A percentile compares a stretch with the other conserved stretches of the same genome.
Evolutionary conservation across 2,329 filamentous ascomycete species (phyloP).

Genomic region (Gnomoniopsis sp.): DNA sequence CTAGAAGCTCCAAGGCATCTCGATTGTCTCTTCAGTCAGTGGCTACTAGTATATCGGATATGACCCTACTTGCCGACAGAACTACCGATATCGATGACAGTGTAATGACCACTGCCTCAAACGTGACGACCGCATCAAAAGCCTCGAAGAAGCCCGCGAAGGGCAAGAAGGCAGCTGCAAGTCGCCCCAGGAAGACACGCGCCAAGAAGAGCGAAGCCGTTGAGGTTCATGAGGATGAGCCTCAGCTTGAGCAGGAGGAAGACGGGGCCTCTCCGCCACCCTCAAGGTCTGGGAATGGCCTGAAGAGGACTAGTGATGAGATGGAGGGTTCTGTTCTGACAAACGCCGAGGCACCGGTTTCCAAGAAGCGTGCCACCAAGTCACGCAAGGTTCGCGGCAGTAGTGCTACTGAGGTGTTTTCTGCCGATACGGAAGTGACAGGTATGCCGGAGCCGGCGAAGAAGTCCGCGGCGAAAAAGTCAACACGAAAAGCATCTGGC

Average conservation of each 20-base stretch:
- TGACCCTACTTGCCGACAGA: constrained; percentile 44
- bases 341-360: constrained; percentile 44
- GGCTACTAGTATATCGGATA: constrained; percentile 47
- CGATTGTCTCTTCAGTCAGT: constrained; percentile 60
- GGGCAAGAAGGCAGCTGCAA: constrained; percentile 51
- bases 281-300: constrained; percentile 46
- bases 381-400: constrained; percentile 47
- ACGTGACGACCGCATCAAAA: constrained; percentile 42
- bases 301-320: constrained; percentile 62
- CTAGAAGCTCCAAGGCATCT: constrained; percentile 64
- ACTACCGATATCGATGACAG: constrained; percentile 55
- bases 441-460: constrained; percentile 32
- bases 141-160: constrained; percentile 48
- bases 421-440: constrained; percentile 37
- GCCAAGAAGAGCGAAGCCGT: constrained; percentile 52
- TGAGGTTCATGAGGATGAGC: constrained; percentile 40
- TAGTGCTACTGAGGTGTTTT: constrained; percentile 37
- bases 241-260: constrained; percentile 27
- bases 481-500: constrained; percentile 38
- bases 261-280: constrained; percentile 30
- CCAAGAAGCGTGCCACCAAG: constrained; percentile 57
- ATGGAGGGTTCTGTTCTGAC: constrained; percentile 46
- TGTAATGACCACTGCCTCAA: constrained; percentile 57
- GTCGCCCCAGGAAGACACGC: constrained; percentile 43
- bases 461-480: constrained; percentile 34